Evolutionary conservation across 768 basidiomycete species (phyloP).

Genomic region (Jaapia argillacea): DNA sequence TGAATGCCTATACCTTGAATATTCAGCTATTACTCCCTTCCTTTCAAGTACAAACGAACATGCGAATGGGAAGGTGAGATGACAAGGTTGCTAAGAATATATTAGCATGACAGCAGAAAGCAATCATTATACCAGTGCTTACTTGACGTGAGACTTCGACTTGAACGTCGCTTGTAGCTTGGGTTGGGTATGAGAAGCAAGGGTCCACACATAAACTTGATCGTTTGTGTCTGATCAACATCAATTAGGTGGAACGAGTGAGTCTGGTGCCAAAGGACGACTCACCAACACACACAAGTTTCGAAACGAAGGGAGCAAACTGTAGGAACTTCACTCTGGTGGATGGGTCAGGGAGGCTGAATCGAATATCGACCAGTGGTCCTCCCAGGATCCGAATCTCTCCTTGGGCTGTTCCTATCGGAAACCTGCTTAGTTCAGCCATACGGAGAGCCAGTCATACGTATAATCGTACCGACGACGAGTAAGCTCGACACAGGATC

Average conservation of each 20-base stretch:
- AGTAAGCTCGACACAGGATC: conserved; percentile 54
- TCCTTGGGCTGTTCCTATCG: conserved; percentile 57
- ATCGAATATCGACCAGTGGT: conserved; percentile 46
- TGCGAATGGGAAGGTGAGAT: conserved; percentile 68
- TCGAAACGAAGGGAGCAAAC: conserved; percentile 44
- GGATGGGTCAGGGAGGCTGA: conserved; percentile 36
- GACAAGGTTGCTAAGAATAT: no score
- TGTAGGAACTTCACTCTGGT: conserved; percentile 47
- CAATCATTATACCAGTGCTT: conserved; percentile 27
- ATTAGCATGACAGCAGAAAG: no score
- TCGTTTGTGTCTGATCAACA: conserved; percentile 27
- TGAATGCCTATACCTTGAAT: conserved; percentile 27
- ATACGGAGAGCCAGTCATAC: conserved; percentile 1
- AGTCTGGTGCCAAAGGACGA: conserved; percentile 5
- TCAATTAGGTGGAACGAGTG: background rate
- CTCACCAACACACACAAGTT: conserved; percentile 54
- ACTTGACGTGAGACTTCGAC: conserved; percentile 36
- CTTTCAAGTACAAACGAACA: conserved; percentile 24
- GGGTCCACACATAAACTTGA: conserved; percentile 52
- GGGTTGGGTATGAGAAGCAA: conserved; percentile 41
- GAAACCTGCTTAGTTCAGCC: conserved; percentile 2
- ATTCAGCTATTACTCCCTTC: background rate
- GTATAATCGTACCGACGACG: conserved; percentile 38
- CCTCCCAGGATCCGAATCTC: conserved; percentile 57
- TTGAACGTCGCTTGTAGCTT: conserved; percentile 36